These are phyloP conservation scores for Moricandia arvensis DNA, from an alignment of 345 rosid genomes.

Conservation along the genomic window DNA sequence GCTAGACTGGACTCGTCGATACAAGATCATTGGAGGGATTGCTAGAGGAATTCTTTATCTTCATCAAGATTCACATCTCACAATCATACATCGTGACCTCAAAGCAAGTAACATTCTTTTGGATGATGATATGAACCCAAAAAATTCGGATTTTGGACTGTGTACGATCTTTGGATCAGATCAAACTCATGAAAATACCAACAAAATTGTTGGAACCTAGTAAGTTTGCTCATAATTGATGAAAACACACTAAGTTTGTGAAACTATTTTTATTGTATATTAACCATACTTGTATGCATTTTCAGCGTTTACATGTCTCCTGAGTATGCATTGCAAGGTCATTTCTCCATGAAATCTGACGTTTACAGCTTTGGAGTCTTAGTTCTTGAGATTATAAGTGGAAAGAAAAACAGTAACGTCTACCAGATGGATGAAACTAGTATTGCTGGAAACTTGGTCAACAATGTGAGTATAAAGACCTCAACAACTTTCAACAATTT, in stretches of 20 bases:
- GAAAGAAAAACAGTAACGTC: background rate
- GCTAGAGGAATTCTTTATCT: background rate
- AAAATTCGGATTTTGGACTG: background rate
- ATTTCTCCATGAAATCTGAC: background rate
- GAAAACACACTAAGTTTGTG: background rate
- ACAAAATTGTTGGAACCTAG: background rate
- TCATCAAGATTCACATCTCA: background rate
- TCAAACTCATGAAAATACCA: background rate
- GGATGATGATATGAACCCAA: background rate
- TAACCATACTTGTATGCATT: background rate
- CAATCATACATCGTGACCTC: background rate
- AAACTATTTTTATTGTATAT: background rate
- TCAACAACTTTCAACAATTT: background rate
- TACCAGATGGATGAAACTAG: background rate
- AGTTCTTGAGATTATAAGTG: background rate
- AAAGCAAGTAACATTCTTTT: background rate
- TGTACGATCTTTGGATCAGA: background rate
- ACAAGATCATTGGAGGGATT: background rate
- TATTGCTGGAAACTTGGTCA: background rate
- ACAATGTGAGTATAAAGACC: background rate
- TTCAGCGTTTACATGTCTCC: background rate
- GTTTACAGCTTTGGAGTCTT: background rate
- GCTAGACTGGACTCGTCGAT: background rate
- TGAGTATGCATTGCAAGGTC: background rate
- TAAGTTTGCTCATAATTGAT: background rate